Evolutionary conservation across 352 stramenopile species (phyloP).

Genomic region (Phytophthora gonapodyides): DNA sequence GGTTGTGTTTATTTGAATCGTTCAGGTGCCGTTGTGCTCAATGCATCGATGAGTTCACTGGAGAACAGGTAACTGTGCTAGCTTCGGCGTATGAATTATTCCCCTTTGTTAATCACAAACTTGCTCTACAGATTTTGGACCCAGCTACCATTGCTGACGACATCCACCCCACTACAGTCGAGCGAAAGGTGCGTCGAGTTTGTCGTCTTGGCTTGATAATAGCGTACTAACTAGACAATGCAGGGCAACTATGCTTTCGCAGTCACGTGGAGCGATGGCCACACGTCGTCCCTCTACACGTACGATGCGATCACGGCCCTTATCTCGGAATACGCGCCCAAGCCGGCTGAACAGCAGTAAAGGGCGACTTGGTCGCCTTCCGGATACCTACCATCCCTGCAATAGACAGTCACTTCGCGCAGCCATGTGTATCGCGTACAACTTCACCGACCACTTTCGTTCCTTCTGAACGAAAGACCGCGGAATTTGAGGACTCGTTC

Average conservation of each 20-base stretch:
- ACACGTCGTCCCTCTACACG: slow-evolving; percentile 96
- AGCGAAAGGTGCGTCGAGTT: slow-evolving; percentile 66
- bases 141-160: slow-evolving; percentile 70
- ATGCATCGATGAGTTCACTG: slow-evolving; percentile 89
- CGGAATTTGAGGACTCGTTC: too few relatives aligned
- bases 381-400: too few relatives aligned
- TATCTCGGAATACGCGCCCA: slow-evolving; percentile 47
- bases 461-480: too few relatives aligned
- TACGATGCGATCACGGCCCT: slow-evolving; percentile 88
- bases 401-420: too few relatives aligned
- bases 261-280: slow-evolving; percentile 97
- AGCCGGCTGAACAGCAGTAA: slow-evolving; percentile 18
- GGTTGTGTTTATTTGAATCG: background rate
- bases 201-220: slow-evolving; percentile 1
- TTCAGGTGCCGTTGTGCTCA: slow-evolving; percentile 80
- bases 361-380: background rate
- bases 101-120: background rate
- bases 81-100: background rate
- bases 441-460: too few relatives aligned
- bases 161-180: slow-evolving; percentile 79
- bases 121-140: slow-evolving; percentile 63
- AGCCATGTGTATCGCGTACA: too few relatives aligned
- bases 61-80: slow-evolving; percentile 55
- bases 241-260: slow-evolving; percentile 98
- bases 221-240: slow-evolving; percentile 3